Conservation (phyloP, 176 grass and related monocot species). For the Hordeum vulgare region DNA sequence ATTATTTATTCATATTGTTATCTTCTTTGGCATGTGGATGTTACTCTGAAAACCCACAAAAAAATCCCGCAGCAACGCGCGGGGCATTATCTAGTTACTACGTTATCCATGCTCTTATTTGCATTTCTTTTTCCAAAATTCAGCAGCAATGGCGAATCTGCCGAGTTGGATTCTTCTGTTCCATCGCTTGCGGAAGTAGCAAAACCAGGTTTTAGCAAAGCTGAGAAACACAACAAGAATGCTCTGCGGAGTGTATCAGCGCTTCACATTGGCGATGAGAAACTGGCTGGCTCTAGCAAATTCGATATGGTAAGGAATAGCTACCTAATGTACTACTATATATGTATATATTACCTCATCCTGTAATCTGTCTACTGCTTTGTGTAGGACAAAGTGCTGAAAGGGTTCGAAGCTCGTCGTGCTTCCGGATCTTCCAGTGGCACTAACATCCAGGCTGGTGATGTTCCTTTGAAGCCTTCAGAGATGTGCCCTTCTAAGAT, state of each 20-base stretch:
- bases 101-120: conserved; percentile 7
- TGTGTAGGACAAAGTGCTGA: conserved; percentile 86
- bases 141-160: conserved; percentile 19
- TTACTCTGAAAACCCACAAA: no score
- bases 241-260: conserved; percentile 73
- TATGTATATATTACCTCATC: not conserved
- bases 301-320: conserved; percentile 73
- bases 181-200: conserved; percentile 5
- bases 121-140: not conserved
- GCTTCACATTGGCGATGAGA: conserved; percentile 74
- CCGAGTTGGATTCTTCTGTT: conserved; percentile 23
- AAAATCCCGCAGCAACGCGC: no score
- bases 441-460: conserved; percentile 30
- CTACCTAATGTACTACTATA: not conserved
- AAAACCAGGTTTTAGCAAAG: conserved; percentile 46
- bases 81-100: no score
- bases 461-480: conserved; percentile 20
- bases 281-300: conserved; percentile 38
- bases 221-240: conserved; percentile 64
- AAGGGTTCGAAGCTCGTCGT: conserved; percentile 64
- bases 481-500: conserved; percentile 48
- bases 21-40: no score
- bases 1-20: no score
- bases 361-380: not conserved
- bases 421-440: conserved; percentile 13